Evolutionary conservation across 1,139 yeast species (phyloP).

Genomic region (Starmera stellimalicola): DNA sequence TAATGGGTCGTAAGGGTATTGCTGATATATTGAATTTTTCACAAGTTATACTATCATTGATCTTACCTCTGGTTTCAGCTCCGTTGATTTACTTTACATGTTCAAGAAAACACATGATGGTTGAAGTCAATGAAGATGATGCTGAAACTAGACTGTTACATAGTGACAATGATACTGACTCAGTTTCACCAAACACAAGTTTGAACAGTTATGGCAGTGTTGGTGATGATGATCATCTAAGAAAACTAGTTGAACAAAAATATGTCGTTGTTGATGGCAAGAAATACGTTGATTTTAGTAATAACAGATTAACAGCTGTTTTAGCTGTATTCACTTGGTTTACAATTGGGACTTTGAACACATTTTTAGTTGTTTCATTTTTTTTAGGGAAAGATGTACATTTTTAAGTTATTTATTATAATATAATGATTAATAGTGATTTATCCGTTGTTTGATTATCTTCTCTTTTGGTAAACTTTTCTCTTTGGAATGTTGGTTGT

Average conservation of each 20-base stretch:
- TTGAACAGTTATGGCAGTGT: not conserved
- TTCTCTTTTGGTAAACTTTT: constrained; percentile 16
- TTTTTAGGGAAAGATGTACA: constrained; percentile 62
- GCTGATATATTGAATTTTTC: constrained; percentile 72
- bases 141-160: constrained; percentile 1
- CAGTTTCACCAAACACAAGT: not conserved
- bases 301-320: constrained; percentile 45
- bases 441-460: constrained; percentile 4
- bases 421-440: not conserved
- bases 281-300: constrained; percentile 48
- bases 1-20: constrained; percentile 80
- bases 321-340: constrained; percentile 60
- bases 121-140: constrained; percentile 25
- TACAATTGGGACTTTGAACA: constrained; percentile 60
- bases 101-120: constrained; percentile 68
- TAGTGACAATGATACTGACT: not conserved
- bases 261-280: constrained; percentile 6
- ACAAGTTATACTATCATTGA: constrained; percentile 78
- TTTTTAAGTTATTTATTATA: constrained; percentile 22
- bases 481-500: constrained; percentile 23
- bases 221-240: not conserved
- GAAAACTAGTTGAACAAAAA: not conserved
- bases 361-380: constrained; percentile 62
- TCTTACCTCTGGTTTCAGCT: constrained; percentile 84
- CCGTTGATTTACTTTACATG: constrained; percentile 84